Conservation (phyloP, 805 yeast species). For the Monosporozyma siamensis region DNA sequence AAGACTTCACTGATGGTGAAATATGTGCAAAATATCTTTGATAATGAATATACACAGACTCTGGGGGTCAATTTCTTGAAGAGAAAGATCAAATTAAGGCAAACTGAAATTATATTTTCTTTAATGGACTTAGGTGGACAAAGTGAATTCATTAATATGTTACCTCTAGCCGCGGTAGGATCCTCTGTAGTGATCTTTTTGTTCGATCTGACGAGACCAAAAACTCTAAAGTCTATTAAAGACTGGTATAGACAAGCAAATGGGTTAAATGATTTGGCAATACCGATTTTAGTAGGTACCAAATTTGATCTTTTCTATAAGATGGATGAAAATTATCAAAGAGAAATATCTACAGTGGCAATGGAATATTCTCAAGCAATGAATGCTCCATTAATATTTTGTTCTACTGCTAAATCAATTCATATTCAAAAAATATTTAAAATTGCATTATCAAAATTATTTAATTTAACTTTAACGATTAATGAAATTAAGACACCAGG, state of each 20-base stretch:
- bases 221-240: conserved; percentile 72
- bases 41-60: conserved; percentile 86
- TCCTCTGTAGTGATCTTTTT: conserved; percentile 83
- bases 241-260: conserved; percentile 92
- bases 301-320: conserved; percentile 81
- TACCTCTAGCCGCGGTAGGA: conserved; percentile 83
- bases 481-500: conserved; percentile 81
- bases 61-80: conserved; percentile 93
- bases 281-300: conserved; percentile 86
- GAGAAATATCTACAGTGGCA: conserved; percentile 71
- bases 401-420: conserved; percentile 84
- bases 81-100: conserved; percentile 67
- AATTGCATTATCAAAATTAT: conserved; percentile 79
- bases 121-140: conserved; percentile 96
- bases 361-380: conserved; percentile 76
- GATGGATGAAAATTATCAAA: conserved; percentile 65
- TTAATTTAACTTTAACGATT: conserved; percentile 68
- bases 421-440: conserved; percentile 91
- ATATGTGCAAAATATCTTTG: conserved; percentile 88
- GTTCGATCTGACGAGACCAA: conserved; percentile 79
- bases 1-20: conserved; percentile 93
- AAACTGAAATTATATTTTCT: conserved; percentile 79
- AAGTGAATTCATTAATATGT: conserved; percentile 86
- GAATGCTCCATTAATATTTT: conserved; percentile 74
- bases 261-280: conserved; percentile 81